phyloP scores from a whole-genome alignment of 257 asterid genomes.

The Ilex aquifolium region DNA sequence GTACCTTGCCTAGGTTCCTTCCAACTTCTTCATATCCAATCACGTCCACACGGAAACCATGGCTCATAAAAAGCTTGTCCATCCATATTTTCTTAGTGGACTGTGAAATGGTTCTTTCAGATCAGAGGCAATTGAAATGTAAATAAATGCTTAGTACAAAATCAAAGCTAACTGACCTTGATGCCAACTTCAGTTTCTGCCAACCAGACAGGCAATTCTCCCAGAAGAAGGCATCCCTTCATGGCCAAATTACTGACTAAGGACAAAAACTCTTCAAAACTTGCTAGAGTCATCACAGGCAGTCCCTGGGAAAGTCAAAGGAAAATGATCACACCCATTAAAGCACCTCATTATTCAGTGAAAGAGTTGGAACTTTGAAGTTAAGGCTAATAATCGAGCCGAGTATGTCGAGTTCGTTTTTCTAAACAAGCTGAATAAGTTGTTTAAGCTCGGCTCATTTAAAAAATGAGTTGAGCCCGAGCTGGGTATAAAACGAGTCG shows the following conservation, averaged over 20 bases:
- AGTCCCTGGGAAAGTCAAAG: constrained; percentile 41
- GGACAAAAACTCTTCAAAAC: constrained; percentile 43
- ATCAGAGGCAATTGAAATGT: constrained; percentile 3
- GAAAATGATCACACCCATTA: not conserved
- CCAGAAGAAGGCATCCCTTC: constrained; percentile 62
- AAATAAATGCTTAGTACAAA: constrained; percentile 1
- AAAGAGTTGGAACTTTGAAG: not conserved
- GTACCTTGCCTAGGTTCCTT: constrained; percentile 28
- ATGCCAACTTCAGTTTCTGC: constrained; percentile 39
- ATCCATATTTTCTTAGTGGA: constrained; percentile 38
- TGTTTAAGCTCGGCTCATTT: no score
- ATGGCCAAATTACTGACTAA: constrained; percentile 46
- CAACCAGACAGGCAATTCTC: constrained; percentile 65
- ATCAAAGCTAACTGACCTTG: constrained; percentile 34
- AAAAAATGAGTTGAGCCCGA: no score
- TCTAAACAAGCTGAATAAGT: no score
- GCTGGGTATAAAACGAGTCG: no score
- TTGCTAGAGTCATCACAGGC: constrained; percentile 45
- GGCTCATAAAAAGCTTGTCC: constrained; percentile 59
- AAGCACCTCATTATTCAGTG: not conserved
- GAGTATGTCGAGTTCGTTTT: no score
- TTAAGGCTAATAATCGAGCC: no score
- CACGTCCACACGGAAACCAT: constrained; percentile 48
- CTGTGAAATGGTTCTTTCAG: constrained; percentile 20
- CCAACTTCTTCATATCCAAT: constrained; percentile 39